phyloP scores from a whole-genome alignment of 2,329 filamentous ascomycete species.

The Fusarium metavorans region DNA sequence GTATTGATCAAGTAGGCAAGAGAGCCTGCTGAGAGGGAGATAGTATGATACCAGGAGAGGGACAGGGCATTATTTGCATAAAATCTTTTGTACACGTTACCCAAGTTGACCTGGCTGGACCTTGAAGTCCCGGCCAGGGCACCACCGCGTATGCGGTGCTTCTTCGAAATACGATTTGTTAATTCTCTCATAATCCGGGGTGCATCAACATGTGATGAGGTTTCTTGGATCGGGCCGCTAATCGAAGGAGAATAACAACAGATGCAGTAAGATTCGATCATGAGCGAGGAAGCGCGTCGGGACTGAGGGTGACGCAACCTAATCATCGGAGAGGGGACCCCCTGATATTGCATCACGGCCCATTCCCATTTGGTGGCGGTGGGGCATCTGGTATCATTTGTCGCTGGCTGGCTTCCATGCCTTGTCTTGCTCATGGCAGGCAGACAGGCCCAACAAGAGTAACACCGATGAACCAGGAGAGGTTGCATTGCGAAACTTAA shows the following conservation, averaged over 20 bases:
- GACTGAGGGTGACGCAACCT: conserved; percentile 16
- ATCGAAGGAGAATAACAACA: conserved; percentile 15
- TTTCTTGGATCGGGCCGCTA: conserved; percentile 24
- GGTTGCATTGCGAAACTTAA: conserved; percentile 12
- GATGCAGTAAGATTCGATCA: conserved; percentile 16
- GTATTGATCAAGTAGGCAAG: conserved; percentile 14
- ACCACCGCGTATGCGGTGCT: conserved; percentile 13
- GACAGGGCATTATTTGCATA: conserved; percentile 23
- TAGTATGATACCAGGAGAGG: conserved; percentile 21
- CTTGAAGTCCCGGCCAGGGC: neutral
- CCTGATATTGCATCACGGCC: conserved; percentile 6
- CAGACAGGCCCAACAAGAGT: neutral
- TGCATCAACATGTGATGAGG: neutral
- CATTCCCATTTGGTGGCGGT: conserved; percentile 32
- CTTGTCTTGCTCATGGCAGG: neutral
- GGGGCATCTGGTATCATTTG: conserved; percentile 20
- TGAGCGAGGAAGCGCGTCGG: conserved; percentile 12
- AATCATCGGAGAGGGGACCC: conserved; percentile 21
- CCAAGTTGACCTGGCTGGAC: neutral
- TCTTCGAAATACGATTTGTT: conserved; percentile 2
- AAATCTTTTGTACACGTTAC: conserved; percentile 26
- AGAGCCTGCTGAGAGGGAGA: conserved; percentile 14
- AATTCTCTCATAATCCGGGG: conserved; percentile 13
- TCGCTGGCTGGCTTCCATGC: neutral
- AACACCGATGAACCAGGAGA: conserved; percentile 6